Base-by-base conservation (phyloP, 2,329 filamentous ascomycete genomes). In the Juglanconis oblonga region DNA sequence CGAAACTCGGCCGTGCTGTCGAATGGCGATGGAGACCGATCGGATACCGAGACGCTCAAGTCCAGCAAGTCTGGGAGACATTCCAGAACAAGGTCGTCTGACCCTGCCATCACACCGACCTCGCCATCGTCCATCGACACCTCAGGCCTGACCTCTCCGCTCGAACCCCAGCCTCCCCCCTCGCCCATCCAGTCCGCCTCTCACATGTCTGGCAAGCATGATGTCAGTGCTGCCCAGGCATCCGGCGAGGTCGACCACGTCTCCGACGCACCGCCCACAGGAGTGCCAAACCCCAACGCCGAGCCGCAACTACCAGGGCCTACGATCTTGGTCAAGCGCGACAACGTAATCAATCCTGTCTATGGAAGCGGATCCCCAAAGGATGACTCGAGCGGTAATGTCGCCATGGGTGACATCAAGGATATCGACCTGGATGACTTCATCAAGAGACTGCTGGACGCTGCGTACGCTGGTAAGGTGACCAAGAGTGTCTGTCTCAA, bases 401-500 rank as follows among this genome's bases (percentile, higher is more conserved):
- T 97, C 75, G 90, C 91, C 64, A 96, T 98, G 82, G 87, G 90
- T 58, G 91, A 96, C 29, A 85, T 98, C 70, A 97, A 97, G 74
- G 87, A 93, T 40, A 91, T 95, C 67, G 95, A 99, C 72, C 81
- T 99, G 35, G 95, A 99, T 71, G 95, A 99, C 71, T 97, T 96
- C 81, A 99, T 99, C 72, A 92, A 93, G 69, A 87, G 95, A 48
- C 84, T 99, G 48, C 80, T 99, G 57, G 95, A 99, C 74, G 94
- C 95, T 9, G 95, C 91, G 11, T 99, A 99, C 72, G 90, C 92
- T 49, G 92, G 92, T 66, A 99, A 99, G 76, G 91, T 97, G 67
- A 98, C 95, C 64, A 99, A 99, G 81, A 92, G 92, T 29, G 94
- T 98, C 31, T 97, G 93, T 68, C 81, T 99, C 62, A 97, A 97